A percentile compares a stretch with the other conserved stretches of the same genome.
These are phyloP conservation scores for Oldenlandia corymbosa DNA, from an alignment of 257 asterid genomes.

Conservation along the genomic window DNA sequence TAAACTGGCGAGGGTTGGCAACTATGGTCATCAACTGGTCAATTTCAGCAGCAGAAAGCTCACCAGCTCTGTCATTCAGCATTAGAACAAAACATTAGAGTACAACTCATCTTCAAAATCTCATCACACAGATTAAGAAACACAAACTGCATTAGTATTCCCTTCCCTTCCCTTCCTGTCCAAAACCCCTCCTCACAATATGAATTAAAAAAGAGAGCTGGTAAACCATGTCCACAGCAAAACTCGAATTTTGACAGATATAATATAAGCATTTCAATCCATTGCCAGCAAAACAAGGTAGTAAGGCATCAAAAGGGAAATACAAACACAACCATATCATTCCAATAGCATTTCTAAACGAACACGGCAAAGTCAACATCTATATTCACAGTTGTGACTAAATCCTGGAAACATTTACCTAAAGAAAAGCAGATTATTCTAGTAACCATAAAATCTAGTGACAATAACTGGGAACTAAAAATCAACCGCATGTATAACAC, in stretches of 20 bases:
- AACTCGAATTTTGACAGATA: not conserved
- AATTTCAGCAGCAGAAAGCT: conserved; percentile 39
- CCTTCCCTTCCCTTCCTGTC: not conserved
- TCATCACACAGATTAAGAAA: no score
- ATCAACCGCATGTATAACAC: not conserved
- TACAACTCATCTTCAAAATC: not conserved
- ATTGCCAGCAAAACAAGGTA: not conserved
- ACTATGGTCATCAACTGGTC: conserved; percentile 40
- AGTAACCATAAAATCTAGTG: not conserved
- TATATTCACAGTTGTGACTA: not conserved
- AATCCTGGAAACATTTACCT: not conserved
- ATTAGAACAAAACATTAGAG: not conserved
- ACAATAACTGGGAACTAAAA: not conserved
- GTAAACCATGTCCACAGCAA: not conserved
- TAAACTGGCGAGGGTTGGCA: conserved; percentile 45
- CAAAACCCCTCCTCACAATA: no score
- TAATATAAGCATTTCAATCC: not conserved
- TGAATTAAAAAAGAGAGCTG: not conserved
- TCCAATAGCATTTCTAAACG: not conserved
- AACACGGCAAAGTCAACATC: no score
- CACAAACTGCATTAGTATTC: no score
- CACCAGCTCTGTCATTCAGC: conserved; percentile 31
- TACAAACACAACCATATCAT: not conserved
- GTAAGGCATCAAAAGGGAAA: not conserved
- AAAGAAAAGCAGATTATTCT: not conserved